Evolutionary conservation across 2,329 filamentous ascomycete genomes (phyloP).

Genomic region (Didymella lethalis): DNA sequence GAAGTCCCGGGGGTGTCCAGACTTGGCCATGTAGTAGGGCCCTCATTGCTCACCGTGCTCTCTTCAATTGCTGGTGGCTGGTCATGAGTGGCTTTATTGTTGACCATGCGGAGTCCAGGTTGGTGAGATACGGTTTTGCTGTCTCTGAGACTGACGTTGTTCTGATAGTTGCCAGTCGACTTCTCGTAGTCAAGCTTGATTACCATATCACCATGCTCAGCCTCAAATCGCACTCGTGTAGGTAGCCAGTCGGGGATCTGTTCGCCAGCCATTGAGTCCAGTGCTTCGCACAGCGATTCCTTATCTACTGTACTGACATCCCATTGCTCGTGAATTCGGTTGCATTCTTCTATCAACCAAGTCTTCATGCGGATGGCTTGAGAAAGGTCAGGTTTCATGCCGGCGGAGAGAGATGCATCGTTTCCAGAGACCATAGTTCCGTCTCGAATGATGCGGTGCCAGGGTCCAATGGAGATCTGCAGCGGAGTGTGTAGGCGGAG

Average conservation of each 20-base stretch:
- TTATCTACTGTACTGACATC: slow-evolving; percentile 31
- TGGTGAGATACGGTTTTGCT: slow-evolving; percentile 1
- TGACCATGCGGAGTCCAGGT: background rate
- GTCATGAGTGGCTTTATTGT: background rate
- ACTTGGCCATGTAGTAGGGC: background rate
- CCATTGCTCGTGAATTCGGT: slow-evolving; percentile 36
- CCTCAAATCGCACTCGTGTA: slow-evolving; percentile 36
- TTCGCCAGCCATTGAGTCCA: slow-evolving; percentile 38
- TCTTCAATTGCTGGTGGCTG: background rate
- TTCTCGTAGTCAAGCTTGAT: slow-evolving; percentile 42
- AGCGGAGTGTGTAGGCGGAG: slow-evolving; percentile 41
- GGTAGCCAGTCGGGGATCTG: slow-evolving; percentile 43
- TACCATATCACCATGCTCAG: slow-evolving; percentile 40
- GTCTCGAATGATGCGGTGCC: slow-evolving; percentile 33
- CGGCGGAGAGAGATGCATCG: background rate
- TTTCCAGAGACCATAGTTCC: background rate
- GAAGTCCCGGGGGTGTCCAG: background rate
- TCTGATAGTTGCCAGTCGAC: slow-evolving; percentile 20
- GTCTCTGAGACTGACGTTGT: slow-evolving; percentile 20
- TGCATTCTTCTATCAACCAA: slow-evolving; percentile 33
- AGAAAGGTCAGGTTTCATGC: slow-evolving; percentile 3
- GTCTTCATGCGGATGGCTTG: slow-evolving; percentile 35
- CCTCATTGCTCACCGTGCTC: background rate
- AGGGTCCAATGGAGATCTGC: slow-evolving; percentile 38
- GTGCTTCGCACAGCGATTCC: slow-evolving; percentile 29